Base-by-base conservation (phyloP, 805 yeast genomes). In the Wickerhamiella brachini region DNA sequence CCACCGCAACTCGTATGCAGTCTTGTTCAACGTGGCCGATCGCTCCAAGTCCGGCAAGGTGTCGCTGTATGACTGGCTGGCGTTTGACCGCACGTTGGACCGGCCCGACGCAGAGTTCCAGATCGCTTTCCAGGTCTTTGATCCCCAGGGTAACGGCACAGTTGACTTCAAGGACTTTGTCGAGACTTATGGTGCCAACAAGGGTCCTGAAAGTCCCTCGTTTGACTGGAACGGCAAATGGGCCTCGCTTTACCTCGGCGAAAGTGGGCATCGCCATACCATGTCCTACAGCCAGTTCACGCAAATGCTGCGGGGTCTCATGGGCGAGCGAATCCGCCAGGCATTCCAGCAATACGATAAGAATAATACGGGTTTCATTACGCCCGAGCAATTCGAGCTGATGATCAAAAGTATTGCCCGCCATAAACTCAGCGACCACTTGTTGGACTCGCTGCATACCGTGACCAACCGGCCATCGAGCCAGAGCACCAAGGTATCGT, bases 21-120 rank as follows among this genome's bases (percentile, higher is more conserved):
- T 89, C 54, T 78, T 90, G 47, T 90, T 84, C 63, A 71, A 83
- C 51, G 79, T 87, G 24, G 86, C 95, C 15, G 97, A 90, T 68
- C 77, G 77, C 53, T 72, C 74, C 41, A 71, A 74, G 51, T 77
- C 78, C 57, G 97, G 96, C 7, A 80, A 73, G 53, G 72, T 86
- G 48, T 73, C 77, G 24, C 70, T 80, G 48, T 65, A 71, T 23
- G 96, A 90, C 63, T 90, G 95, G 83, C 68, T 77, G 48, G 74
- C 75, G 44, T 85, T 90, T 63, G 80, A 84, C 59, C 72, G 75
- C 54, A 57, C 75, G 44, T 66, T 79, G 49, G 73, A 72, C 55
- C 72, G 76, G 54, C 71, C 79, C 44, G 79, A 78, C 38, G 80
- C 79, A 53, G 80, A 77, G 62, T 67, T 73, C 66, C 71, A 71